phyloP scores from a whole-genome alignment of 2,329 filamentous ascomycete genomes.

The Calycina marina region DNA sequence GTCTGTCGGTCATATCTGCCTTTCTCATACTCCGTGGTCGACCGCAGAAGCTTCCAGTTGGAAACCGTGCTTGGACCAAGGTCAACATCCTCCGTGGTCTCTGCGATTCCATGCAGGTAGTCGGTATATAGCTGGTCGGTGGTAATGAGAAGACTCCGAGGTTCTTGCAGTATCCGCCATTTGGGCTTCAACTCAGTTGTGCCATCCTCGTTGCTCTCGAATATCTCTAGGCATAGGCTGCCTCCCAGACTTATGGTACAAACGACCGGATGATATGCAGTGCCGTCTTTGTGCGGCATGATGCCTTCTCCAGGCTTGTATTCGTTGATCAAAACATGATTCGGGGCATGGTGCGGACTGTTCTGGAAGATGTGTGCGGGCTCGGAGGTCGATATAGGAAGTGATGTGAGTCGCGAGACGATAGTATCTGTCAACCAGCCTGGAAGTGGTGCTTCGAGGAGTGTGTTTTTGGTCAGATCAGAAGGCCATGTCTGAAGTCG shows the following conservation, averaged over 20 bases:
- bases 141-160: slow-evolving; percentile 65
- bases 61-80: slow-evolving; percentile 46
- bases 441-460: slow-evolving; percentile 63
- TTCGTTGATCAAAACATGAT: slow-evolving; percentile 90
- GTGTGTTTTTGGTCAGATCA: slow-evolving; percentile 60
- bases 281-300: slow-evolving; percentile 90
- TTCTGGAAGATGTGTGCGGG: slow-evolving; percentile 35
- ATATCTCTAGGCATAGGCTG: slow-evolving; percentile 64
- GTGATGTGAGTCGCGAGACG: slow-evolving; percentile 42
- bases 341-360: slow-evolving; percentile 64
- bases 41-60: slow-evolving; percentile 56
- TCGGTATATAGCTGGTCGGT: slow-evolving; percentile 52
- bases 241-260: slow-evolving; percentile 80
- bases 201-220: slow-evolving; percentile 47
- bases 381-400: slow-evolving; percentile 25
- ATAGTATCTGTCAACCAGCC: slow-evolving; percentile 60
- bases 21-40: slow-evolving; percentile 29
- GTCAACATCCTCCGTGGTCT: slow-evolving; percentile 49
- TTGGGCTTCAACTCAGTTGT: slow-evolving; percentile 35
- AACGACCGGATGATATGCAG: slow-evolving; percentile 74
- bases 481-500: slow-evolving; percentile 86
- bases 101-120: slow-evolving; percentile 61
- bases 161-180: slow-evolving; percentile 64
- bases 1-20: slow-evolving; percentile 43
- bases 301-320: slow-evolving; percentile 84